Conservation (phyloP, 805 yeast genomes). For the Kregervanrija pseudodelftensis region DNA sequence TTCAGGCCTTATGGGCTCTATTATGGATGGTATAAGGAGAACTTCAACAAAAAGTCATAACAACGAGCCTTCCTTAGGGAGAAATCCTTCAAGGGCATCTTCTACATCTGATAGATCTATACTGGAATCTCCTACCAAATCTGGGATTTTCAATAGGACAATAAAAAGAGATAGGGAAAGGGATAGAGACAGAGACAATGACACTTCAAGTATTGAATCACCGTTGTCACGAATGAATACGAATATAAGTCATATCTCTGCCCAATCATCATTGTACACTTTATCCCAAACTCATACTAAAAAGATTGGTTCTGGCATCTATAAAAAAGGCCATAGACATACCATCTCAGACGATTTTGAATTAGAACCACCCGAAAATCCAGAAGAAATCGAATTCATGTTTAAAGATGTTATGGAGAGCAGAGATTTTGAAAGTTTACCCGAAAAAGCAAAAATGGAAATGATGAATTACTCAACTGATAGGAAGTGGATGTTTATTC, state of each 20-base stretch:
- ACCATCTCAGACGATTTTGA: slow-evolving; percentile 33
- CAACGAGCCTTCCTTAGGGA: too few species aligned
- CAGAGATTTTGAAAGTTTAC: slow-evolving; percentile 60
- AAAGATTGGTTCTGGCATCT: slow-evolving; percentile 13
- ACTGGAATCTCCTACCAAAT: slow-evolving; percentile 18
- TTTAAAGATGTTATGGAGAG: slow-evolving; percentile 76
- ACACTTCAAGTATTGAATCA: background rate
- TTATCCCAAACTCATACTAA: slow-evolving; percentile 24
- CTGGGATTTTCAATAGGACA: slow-evolving; percentile 2
- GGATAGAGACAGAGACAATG: background rate
- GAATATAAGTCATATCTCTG: slow-evolving; percentile 15
- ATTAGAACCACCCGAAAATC: slow-evolving; percentile 63
- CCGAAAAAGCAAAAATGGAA: slow-evolving; percentile 67
- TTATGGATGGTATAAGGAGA: slow-evolving; percentile 5
- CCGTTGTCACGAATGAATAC: slow-evolving; percentile 21
- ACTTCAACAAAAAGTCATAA: background rate
- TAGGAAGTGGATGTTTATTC: slow-evolving; percentile 86
- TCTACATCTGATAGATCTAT: background rate
- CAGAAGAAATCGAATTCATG: slow-evolving; percentile 60
- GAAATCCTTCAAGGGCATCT: background rate
- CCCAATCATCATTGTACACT: slow-evolving; percentile 19
- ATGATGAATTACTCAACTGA: slow-evolving; percentile 68
- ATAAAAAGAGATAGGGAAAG: background rate
- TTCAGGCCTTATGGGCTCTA: slow-evolving; percentile 6
- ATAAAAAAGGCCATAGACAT: slow-evolving; percentile 29